A percentile compares a stretch with the other conserved stretches of the same genome.
Conservation (phyloP, 345 rosid genomes). For the Pistacia integerrima region DNA sequence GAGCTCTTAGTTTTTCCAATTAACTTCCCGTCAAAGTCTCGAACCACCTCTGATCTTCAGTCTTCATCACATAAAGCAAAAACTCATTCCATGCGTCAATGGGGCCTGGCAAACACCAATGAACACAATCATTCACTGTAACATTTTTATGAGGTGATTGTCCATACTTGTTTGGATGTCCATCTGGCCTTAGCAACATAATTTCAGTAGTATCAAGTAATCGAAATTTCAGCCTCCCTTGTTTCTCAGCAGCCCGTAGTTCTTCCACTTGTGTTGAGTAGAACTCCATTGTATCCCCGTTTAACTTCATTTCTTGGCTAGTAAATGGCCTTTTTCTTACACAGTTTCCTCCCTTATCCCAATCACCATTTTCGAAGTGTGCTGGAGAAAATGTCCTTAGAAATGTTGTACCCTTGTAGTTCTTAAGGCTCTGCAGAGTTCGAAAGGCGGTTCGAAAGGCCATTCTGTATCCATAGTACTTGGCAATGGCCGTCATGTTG, state of each 20-base stretch:
- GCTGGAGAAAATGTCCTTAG: slow-evolving; percentile 59
- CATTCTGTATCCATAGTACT: slow-evolving; percentile 54
- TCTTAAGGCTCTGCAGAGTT: slow-evolving; percentile 37
- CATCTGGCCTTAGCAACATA: slow-evolving; percentile 68
- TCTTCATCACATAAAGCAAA: slow-evolving; percentile 54
- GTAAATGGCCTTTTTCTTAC: slow-evolving; percentile 49
- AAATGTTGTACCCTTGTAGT: slow-evolving; percentile 41
- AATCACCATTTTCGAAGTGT: slow-evolving; percentile 65
- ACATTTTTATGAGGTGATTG: slow-evolving; percentile 30
- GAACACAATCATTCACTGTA: slow-evolving; percentile 58
- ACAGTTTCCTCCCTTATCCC: slow-evolving; percentile 76
- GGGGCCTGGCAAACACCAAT: slow-evolving; percentile 93
- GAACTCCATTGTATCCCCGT: slow-evolving; percentile 44
- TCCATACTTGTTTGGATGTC: slow-evolving; percentile 52
- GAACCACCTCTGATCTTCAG: slow-evolving; percentile 18
- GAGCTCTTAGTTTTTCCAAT: too few species aligned
- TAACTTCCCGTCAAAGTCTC: too few species aligned
- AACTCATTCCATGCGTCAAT: slow-evolving; percentile 75
- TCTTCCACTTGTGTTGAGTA: slow-evolving; percentile 50
- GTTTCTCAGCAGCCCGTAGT: slow-evolving; percentile 37
- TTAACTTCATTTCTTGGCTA: slow-evolving; percentile 44
- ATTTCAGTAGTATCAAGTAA: slow-evolving; percentile 50
- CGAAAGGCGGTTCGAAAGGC: slow-evolving; percentile 60
- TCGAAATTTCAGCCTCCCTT: slow-evolving; percentile 44
- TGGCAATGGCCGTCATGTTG: slow-evolving; percentile 34